Base-by-base conservation (phyloP, 2,329 filamentous ascomycete genomes). In the Fusarium tjaetaba region DNA sequence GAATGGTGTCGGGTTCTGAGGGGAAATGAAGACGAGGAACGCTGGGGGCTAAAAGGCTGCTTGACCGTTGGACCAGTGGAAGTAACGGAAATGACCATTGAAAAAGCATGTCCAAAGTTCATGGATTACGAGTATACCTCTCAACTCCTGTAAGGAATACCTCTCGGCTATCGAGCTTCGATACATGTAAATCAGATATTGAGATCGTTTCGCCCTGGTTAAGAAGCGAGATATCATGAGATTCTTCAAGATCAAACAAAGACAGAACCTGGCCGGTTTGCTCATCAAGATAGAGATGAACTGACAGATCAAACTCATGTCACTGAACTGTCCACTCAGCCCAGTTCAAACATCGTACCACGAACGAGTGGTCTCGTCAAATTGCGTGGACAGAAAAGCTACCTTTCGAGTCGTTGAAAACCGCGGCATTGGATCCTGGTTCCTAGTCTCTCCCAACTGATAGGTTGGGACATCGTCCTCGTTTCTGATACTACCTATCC, bases 391-490 rank as follows among this genome's bases (percentile, higher is more conserved):
- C 24, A 51, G 32, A 64, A 62, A 60, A 62, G 65, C 53, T 38
- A 65, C 49, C 28, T 65, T 49, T 61, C 60, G 42, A 68, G 53
- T 55, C 53, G 38, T 63, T 68, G 36, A 61, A 24, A 26, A 58
- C 56, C 68, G 43, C 67, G 59, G 65, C 49, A 66, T 65, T 72
- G 63, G 49, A 75, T 58, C 76, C 62, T 34, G 36, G 67, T 55
- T 48, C 70, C 65, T 60, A 68, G 72, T 64, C 65, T 24, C 60
- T 36, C 24, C 28, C n/a, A 52, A 69, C 18, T 70, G 67, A 76
- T 75, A 77, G 75, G 73, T 61, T 53, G 52, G 32, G 56, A 62
- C 36, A 30, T 51, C 41, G 38, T 60, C 32, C 18, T 58, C 58
- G 22, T 64, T 24, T 59, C 39, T 64, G 48, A 49, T 48, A 28